Evolutionary conservation across 192 early-diverging fungal species (phyloP).

Genomic region (Kickxella alabastrina): DNA sequence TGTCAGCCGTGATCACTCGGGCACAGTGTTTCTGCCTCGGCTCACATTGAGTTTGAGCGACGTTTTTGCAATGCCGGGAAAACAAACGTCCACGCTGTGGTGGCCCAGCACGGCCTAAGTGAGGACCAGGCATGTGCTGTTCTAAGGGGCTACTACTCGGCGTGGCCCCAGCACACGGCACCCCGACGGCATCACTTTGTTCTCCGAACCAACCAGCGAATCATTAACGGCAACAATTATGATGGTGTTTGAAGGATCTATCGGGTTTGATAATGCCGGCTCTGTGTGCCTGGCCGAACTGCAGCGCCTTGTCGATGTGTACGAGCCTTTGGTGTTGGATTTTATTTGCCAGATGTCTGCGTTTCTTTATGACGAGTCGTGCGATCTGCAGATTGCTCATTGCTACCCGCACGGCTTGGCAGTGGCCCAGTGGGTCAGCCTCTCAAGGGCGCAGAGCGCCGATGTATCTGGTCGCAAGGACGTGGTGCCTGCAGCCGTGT

Average conservation of each 20-base stretch:
- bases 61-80: background rate
- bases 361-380: constrained; percentile 57
- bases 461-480: too few species aligned
- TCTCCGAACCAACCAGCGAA: constrained; percentile 1
- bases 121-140: background rate
- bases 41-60: background rate
- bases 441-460: constrained; percentile 60
- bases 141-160: background rate
- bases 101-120: background rate
- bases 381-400: constrained; percentile 55
- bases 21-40: background rate
- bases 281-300: constrained; percentile 71
- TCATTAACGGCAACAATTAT: too few species aligned
- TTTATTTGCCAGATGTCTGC: constrained; percentile 69
- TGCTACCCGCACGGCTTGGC: constrained; percentile 65
- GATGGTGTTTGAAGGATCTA: constrained; percentile 88
- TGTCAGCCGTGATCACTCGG: background rate
- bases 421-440: constrained; percentile 69
- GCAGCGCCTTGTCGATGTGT: constrained; percentile 60
- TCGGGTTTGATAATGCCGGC: constrained; percentile 64
- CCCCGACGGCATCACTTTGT: background rate
- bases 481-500: too few species aligned
- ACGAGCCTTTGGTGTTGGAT: constrained; percentile 60
- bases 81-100: background rate
- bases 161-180: background rate